These are phyloP conservation scores for Claviceps africana DNA, from an alignment of 2,329 filamentous ascomycete genomes.

Conservation along the genomic window DNA sequence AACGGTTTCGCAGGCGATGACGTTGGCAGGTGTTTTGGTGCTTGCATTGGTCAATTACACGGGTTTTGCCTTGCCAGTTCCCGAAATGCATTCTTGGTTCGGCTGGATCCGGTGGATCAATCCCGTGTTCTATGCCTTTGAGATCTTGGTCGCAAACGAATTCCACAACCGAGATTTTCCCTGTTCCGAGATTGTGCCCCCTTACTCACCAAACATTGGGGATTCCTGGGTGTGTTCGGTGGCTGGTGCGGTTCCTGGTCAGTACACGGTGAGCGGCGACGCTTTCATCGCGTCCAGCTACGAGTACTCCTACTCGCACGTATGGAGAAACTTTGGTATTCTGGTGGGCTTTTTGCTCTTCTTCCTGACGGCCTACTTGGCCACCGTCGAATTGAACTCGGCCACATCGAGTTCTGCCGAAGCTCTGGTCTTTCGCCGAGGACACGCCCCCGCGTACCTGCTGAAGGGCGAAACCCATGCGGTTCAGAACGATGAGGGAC, in stretches of 20 bases:
- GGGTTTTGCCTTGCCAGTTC: slow-evolving; percentile 37
- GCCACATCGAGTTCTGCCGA: slow-evolving; percentile 50
- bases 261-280: slow-evolving; percentile 43
- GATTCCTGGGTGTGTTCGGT: slow-evolving; percentile 38
- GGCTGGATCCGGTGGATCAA: slow-evolving; percentile 66
- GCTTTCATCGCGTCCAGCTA: slow-evolving; percentile 43
- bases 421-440: slow-evolving; percentile 51
- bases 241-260: slow-evolving; percentile 40
- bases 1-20: slow-evolving; percentile 46
- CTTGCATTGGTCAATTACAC: slow-evolving; percentile 47
- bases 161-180: slow-evolving; percentile 43
- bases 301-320: slow-evolving; percentile 40
- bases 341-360: slow-evolving; percentile 48
- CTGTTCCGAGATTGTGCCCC: slow-evolving; percentile 38
- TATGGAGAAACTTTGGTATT: slow-evolving; percentile 59
- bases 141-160: slow-evolving; percentile 60
- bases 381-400: slow-evolving; percentile 51
- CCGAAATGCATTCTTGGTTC: slow-evolving; percentile 57
- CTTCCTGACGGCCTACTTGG: slow-evolving; percentile 50
- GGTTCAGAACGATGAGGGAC: slow-evolving; percentile 17
- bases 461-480: slow-evolving; percentile 16
- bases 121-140: slow-evolving; percentile 61
- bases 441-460: slow-evolving; percentile 32
- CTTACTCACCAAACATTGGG: slow-evolving; percentile 28
- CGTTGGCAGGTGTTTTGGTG: slow-evolving; percentile 37